Conservation (phyloP, 768 basidiomycete species). For the Hemileccinum rubropunctum region DNA sequence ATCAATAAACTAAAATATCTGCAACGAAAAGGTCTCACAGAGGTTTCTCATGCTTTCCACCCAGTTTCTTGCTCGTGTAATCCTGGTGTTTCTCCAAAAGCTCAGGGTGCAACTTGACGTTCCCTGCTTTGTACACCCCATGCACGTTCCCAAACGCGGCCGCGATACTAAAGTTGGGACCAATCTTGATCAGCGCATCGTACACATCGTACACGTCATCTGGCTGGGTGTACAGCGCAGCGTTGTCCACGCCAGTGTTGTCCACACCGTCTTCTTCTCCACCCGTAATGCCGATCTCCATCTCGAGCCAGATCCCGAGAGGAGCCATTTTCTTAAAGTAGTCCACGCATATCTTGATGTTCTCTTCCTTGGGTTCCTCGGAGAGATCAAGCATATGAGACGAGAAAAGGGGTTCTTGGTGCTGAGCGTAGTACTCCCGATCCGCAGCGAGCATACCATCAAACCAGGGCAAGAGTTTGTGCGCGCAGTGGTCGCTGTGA, state of each 20-base stretch:
- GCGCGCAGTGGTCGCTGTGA: conserved; percentile 98
- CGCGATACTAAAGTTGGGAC: conserved; percentile 95
- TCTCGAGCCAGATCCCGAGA: conserved; percentile 95
- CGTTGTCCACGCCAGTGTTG: conserved; percentile 94
- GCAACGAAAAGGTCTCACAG: conserved; percentile 51
- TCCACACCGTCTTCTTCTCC: conserved; percentile 99
- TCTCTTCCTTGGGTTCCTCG: conserved; percentile 88
- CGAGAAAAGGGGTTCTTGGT: conserved; percentile 87
- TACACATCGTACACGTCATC: conserved; percentile 94
- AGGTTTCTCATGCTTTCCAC: conserved; percentile 65
- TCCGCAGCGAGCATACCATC: conserved; percentile 99
- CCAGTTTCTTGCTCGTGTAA: conserved; percentile 66
- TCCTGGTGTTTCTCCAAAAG: conserved; percentile 90
- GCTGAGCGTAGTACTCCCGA: conserved; percentile 86
- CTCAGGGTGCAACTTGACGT: conserved; percentile 90
- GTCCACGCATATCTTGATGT: conserved; percentile 89
- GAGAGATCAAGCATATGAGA: conserved; percentile 99
- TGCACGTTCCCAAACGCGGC: conserved; percentile 99
- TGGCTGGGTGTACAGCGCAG: conserved; percentile 93
- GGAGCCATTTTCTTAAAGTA: conserved; percentile 96
- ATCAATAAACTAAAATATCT: not conserved
- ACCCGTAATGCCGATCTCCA: conserved; percentile 99
- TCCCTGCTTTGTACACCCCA: conserved; percentile 99
- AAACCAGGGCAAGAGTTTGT: conserved; percentile 98
- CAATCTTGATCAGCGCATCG: conserved; percentile 75